phyloP scores from a whole-genome alignment of 176 grass and related monocot genomes.

The Calamus simplicifolius region DNA sequence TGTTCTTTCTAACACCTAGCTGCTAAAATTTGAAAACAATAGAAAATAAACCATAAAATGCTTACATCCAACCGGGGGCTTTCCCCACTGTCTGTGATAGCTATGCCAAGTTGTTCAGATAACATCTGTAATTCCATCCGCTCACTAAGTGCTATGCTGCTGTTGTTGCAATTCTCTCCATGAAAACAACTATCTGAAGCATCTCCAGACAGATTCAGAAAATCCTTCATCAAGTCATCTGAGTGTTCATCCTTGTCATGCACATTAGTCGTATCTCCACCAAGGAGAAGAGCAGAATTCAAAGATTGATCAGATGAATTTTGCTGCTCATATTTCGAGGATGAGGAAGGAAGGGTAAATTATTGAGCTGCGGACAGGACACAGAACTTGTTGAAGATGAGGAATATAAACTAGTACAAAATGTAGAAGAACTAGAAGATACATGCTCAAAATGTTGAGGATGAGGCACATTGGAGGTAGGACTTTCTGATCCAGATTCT shows the following conservation, averaged over 20 bases:
- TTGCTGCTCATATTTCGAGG: slow-evolving; percentile 58
- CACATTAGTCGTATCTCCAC: slow-evolving; percentile 23
- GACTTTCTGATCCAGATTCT: slow-evolving; percentile 40
- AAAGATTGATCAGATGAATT: slow-evolving; percentile 26
- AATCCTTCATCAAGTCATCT: slow-evolving; percentile 40
- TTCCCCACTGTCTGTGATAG: slow-evolving; percentile 61
- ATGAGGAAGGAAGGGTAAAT: slow-evolving; percentile 75
- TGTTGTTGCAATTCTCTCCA: slow-evolving; percentile 25
- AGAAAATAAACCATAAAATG: slow-evolving; percentile 1
- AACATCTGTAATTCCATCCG: slow-evolving; percentile 71
- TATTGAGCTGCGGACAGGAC: slow-evolving; percentile 24
- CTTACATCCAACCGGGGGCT: slow-evolving; percentile 74
- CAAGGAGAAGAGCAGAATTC: slow-evolving; percentile 30
- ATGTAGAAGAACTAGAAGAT: slow-evolving; percentile 55
- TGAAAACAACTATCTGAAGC: slow-evolving; percentile 48
- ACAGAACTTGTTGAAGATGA: slow-evolving; percentile 27
- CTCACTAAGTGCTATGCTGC: slow-evolving; percentile 36
- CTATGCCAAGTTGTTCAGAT: slow-evolving; percentile 76
- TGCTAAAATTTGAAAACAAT: not conserved
- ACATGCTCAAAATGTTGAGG: slow-evolving; percentile 15
- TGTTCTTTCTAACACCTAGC: too few relatives aligned
- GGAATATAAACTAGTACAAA: slow-evolving; percentile 59
- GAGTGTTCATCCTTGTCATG: slow-evolving; percentile 34
- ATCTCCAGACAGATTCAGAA: slow-evolving; percentile 64
- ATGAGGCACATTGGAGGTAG: slow-evolving; percentile 30